Conservation (phyloP, 106 monocot species). For the Posidonia australis region DNA sequence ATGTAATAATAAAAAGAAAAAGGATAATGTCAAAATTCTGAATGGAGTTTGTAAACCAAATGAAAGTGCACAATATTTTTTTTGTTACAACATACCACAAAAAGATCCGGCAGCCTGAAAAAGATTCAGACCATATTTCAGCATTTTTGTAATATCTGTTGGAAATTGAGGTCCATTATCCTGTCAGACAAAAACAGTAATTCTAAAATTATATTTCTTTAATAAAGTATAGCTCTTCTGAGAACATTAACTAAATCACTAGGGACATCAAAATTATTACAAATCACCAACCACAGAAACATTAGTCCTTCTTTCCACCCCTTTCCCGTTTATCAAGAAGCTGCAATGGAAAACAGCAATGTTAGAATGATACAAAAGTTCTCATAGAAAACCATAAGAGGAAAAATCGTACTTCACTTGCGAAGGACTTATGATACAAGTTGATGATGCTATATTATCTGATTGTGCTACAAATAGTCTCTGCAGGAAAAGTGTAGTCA, state of each 20-base stretch:
- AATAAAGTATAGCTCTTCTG: not conserved
- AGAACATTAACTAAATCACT: not conserved
- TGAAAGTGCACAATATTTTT: not conserved
- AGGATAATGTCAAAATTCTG: too few species aligned
- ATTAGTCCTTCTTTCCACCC: constrained; percentile 70
- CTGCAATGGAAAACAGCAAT: constrained; percentile 20
- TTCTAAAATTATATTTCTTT: not conserved
- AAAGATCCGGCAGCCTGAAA: constrained; percentile 79
- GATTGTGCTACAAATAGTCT: constrained; percentile 41
- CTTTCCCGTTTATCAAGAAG: constrained; percentile 77
- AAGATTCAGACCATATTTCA: constrained; percentile 83
- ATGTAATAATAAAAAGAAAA: constrained; percentile 2
- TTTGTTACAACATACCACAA: constrained; percentile 42
- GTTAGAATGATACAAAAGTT: not conserved
- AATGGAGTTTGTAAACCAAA: too few species aligned
- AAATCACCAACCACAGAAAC: constrained; percentile 28
- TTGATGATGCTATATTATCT: constrained; percentile 46
- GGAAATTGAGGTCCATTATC: constrained; percentile 81
- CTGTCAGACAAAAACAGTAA: constrained; percentile 21
- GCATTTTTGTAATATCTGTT: constrained; percentile 85
- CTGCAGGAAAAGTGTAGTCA: constrained; percentile 18
- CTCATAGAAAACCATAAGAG: not conserved
- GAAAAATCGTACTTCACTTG: constrained; percentile 41
- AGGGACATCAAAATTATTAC: not conserved
- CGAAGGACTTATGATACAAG: constrained; percentile 44